Evolutionary conservation across 768 basidiomycete species (phyloP).

Genomic region (Amanita pallidorosea): DNA sequence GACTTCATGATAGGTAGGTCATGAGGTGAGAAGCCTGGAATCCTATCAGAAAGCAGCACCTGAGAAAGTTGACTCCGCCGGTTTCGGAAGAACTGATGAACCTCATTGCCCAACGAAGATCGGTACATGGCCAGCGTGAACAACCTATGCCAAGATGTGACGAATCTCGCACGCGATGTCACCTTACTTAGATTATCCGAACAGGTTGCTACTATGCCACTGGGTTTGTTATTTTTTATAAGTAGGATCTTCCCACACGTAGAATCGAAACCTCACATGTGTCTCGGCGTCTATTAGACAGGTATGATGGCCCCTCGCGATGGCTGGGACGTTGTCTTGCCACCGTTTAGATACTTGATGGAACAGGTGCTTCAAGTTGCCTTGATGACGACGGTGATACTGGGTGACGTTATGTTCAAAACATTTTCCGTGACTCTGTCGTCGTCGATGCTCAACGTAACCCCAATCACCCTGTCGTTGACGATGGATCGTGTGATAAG

Average conservation of each 20-base stretch:
- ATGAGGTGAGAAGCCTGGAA: background rate
- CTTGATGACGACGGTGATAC: background rate
- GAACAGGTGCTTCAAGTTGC: background rate
- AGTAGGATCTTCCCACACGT: background rate
- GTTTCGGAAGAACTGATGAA: conserved; percentile 8
- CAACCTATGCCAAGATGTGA: background rate
- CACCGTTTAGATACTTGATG: background rate
- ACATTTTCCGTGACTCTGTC: background rate
- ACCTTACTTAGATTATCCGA: background rate
- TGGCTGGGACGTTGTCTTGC: background rate
- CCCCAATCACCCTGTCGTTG: background rate
- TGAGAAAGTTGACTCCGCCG: conserved; percentile 7
- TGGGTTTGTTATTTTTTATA: background rate
- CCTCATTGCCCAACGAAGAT: background rate
- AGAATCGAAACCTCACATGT: background rate
- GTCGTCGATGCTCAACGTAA: background rate
- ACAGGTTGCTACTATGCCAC: background rate
- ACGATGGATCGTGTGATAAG: background rate
- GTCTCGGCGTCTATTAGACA: background rate
- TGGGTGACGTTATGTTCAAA: background rate
- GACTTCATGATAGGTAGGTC: conserved; percentile 1
- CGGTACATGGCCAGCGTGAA: background rate
- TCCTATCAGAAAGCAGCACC: conserved; percentile 1
- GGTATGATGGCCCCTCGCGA: background rate
- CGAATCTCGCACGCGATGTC: background rate